Evolutionary conservation across 2,329 filamentous ascomycete genomes (phyloP).

Genomic region (Didymosphaeria variabile): DNA sequence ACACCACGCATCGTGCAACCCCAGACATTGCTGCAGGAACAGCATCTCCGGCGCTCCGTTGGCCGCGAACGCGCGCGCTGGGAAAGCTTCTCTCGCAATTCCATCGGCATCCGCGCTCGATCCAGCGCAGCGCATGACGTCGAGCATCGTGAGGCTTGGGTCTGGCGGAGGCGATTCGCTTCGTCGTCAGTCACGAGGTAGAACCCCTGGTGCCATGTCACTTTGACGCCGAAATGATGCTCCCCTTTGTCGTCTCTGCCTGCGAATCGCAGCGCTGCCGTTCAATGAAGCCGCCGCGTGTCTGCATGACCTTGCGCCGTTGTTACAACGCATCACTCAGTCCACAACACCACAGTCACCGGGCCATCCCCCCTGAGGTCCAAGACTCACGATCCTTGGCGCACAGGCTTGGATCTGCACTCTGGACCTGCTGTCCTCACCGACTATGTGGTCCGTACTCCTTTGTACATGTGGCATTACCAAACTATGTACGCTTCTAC

Average conservation of each 20-base stretch:
- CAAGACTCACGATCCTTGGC: constrained; percentile 26
- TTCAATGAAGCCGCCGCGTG: background rate
- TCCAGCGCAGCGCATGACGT: constrained; percentile 40
- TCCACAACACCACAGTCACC: constrained; percentile 17
- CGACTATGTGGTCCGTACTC: constrained; percentile 17
- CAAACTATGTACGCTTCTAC: background rate
- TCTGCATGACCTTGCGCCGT: constrained; percentile 30
- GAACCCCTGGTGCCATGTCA: background rate
- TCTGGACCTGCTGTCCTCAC: constrained; percentile 15
- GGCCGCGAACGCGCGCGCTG: too few species aligned
- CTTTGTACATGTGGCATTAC: background rate
- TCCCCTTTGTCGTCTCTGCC: background rate
- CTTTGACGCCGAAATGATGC: constrained; percentile 12
- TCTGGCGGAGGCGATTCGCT: constrained; percentile 11
- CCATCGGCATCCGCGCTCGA: constrained; percentile 16
- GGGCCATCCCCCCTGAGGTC: background rate
- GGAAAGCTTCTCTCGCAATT: background rate
- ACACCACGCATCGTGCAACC: background rate
- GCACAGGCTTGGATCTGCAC: constrained; percentile 9
- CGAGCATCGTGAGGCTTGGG: constrained; percentile 44
- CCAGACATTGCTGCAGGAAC: constrained; percentile 19
- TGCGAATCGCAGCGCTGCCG: background rate
- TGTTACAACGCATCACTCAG: constrained; percentile 29
- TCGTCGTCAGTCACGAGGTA: constrained; percentile 19
- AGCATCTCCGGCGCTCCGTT: background rate